phyloP scores from a whole-genome alignment of 768 basidiomycete species.

The Boletus pseudo-olivaceus region DNA sequence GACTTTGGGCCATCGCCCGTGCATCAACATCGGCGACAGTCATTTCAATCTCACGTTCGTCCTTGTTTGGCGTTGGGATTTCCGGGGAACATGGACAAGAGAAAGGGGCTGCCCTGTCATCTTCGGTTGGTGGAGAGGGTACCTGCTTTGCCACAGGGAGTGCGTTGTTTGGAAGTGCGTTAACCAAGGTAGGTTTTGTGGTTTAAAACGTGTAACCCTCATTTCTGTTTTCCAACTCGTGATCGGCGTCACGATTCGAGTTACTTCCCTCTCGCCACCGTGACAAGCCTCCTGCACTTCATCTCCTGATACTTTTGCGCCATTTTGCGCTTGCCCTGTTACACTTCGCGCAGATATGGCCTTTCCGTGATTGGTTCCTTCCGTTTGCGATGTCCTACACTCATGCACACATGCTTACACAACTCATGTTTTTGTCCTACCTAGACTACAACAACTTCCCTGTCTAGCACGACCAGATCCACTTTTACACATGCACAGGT shows the following conservation, averaged over 20 bases:
- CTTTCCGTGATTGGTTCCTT: slow-evolving; percentile 6
- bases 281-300: not conserved
- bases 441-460: slow-evolving; percentile 4
- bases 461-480: slow-evolving; percentile 6
- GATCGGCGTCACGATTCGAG: not conserved
- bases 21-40: slow-evolving; percentile 1
- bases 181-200: slow-evolving; percentile 13
- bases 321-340: not conserved
- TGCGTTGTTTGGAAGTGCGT: slow-evolving; percentile 42
- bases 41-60: slow-evolving; percentile 23
- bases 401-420: slow-evolving; percentile 5
- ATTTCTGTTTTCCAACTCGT: not conserved
- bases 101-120: not conserved
- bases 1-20: slow-evolving; percentile 17
- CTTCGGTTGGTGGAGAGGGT: not conserved
- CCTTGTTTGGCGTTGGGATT: slow-evolving; percentile 19
- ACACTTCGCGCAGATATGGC: slow-evolving; percentile 10
- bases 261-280: not conserved
- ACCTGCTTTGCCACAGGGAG: slow-evolving; percentile 34
- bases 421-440: slow-evolving; percentile 9
- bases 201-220: slow-evolving; percentile 7
- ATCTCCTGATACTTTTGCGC: not conserved
- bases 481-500: slow-evolving; percentile 4
- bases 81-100: not conserved
- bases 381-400: not conserved